Evolutionary conservation across 441 rosid genomes (phyloP).

Genomic region (Heliophila coronopifolia): DNA sequence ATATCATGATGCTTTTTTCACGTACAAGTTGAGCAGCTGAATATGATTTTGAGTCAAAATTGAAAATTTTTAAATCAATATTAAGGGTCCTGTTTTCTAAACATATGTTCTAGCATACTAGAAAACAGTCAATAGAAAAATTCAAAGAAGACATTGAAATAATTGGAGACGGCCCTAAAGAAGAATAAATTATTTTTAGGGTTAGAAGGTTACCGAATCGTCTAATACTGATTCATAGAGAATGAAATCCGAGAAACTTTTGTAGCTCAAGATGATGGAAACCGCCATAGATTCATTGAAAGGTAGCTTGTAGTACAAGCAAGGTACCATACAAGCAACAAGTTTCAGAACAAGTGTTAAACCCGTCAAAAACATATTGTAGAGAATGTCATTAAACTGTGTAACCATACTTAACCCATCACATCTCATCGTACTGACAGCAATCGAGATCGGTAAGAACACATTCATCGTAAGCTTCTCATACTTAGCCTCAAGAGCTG

Average conservation of each 20-base stretch:
- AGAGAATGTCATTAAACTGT: slow-evolving; percentile 11
- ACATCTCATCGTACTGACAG: slow-evolving; percentile 13
- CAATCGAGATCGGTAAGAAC: slow-evolving; percentile 12
- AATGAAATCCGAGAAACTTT: slow-evolving; percentile 7
- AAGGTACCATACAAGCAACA: neutral
- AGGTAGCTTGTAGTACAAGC: slow-evolving; percentile 23
- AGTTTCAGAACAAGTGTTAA: slow-evolving; percentile 15
- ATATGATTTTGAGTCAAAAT: too few relatives aligned
- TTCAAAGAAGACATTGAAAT: too few relatives aligned
- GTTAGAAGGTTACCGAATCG: slow-evolving; percentile 11
- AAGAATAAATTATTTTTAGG: too few relatives aligned
- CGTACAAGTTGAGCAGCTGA: too few relatives aligned
- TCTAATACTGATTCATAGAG: slow-evolving; percentile 15
- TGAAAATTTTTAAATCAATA: too few relatives aligned
- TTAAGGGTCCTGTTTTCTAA: too few relatives aligned
- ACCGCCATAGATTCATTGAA: slow-evolving; percentile 10
- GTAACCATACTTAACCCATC: slow-evolving; percentile 12
- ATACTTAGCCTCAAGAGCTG: slow-evolving; percentile 21
- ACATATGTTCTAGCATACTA: too few relatives aligned
- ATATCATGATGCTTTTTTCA: too few relatives aligned
- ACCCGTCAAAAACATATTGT: slow-evolving; percentile 7
- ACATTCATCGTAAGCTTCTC: neutral
- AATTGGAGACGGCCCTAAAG: too few relatives aligned
- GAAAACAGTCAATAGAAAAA: too few relatives aligned
- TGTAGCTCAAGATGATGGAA: slow-evolving; percentile 13